Conservation (phyloP, 306 rosid species). For the Purshia tridentata region DNA sequence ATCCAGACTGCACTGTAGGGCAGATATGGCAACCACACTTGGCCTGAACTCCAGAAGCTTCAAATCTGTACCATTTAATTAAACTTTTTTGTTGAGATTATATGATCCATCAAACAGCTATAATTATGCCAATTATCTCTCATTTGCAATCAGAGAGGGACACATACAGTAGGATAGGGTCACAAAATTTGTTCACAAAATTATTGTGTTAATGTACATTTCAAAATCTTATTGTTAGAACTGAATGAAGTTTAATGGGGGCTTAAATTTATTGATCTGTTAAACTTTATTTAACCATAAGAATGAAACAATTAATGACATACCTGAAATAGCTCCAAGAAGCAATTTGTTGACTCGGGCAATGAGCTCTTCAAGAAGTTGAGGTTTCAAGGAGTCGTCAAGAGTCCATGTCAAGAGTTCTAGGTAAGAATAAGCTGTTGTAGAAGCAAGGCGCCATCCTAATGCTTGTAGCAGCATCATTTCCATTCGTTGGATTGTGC, state of each 20-base stretch:
- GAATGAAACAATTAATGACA: neutral
- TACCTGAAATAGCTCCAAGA: slow-evolving; percentile 43
- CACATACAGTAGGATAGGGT: too few relatives aligned
- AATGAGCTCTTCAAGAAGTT: slow-evolving; percentile 18
- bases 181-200: too few relatives aligned
- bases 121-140: too few relatives aligned
- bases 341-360: slow-evolving; percentile 28
- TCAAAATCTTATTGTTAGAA: too few relatives aligned
- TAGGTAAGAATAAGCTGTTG: slow-evolving; percentile 37
- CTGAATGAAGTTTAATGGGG: too few relatives aligned
- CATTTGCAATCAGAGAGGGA: too few relatives aligned
- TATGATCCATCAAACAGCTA: too few relatives aligned
- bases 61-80: slow-evolving; percentile 26
- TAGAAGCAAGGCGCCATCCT: slow-evolving; percentile 45
- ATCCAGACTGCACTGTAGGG: slow-evolving; percentile 37
- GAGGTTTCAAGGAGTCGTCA: slow-evolving; percentile 29
- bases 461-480: slow-evolving; percentile 40
- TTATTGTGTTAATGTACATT: too few relatives aligned
- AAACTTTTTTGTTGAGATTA: neutral
- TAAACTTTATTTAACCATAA: too few relatives aligned
- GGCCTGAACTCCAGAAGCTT: slow-evolving; percentile 37
- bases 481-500: slow-evolving; percentile 45
- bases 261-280: too few relatives aligned
- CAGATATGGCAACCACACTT: slow-evolving; percentile 43
- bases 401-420: slow-evolving; percentile 29